Evolutionary conservation across 352 stramenopile species (phyloP), one percentile per base, ranked within the genome.

Genomic region (Globisporangium cederbergense): DNA sequence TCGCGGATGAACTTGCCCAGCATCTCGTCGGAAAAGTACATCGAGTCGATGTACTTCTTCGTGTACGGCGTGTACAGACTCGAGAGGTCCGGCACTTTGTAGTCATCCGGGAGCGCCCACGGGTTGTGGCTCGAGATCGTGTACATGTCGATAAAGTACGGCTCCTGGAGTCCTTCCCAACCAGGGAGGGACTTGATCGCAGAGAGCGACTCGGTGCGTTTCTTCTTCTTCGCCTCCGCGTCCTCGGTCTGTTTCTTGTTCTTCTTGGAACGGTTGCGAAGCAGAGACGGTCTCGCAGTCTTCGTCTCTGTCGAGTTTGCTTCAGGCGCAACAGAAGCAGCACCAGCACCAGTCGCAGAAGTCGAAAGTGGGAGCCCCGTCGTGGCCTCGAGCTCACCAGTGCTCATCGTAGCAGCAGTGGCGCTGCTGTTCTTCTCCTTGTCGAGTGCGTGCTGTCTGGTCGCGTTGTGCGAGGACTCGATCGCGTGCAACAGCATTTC

Each of bases 131-230:
- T 89, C 61, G 83, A 81, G 67, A 89, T 91, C 59, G 72, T 86
- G 71, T 91, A 90, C 77, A 89, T 88, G 60, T 91, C 74, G 47
- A 91, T 89, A 67, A 91, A 91, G 59, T 79, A 90, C 62, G 83
- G 83, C 60, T 75, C 75, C 47, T 79, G 75, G 32, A 89, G 73
- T 4, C 79, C 79, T 75, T 86, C 78, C 78, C 78, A 88, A 7
- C 75, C 78, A 4, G 64, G 63, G 36, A 79, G 46, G 25, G 49
- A 55, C 49, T 55, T 55, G 25, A 55, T 38, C 28, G 49, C 49
- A 25, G 49, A 55, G 3, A 49, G 30, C 16, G 42, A 36, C 13
- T 58, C 47, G 1, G 11, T 45, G 43, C 57, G 36, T 34, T 56
- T 54, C 14, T 66, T 45, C 22, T 36, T 47, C 36, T 60, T 34